Percentiles rank a stretch among this genome's conserved stretches.
Conservation (phyloP, 176 grass and related monocot genomes). For the Bothriochloa decipiens region DNA sequence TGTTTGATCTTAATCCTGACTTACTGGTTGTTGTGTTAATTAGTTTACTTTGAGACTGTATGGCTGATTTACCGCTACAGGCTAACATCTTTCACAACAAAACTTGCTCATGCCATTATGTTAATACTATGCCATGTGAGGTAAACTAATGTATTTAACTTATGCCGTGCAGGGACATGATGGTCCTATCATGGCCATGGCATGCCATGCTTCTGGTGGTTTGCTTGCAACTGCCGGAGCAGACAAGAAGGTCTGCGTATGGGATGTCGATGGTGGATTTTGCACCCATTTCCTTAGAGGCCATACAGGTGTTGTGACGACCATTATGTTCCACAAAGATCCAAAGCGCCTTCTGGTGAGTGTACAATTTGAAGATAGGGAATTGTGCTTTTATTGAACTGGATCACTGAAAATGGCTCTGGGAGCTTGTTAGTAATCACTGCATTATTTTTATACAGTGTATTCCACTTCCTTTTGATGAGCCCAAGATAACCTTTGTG, state of each 20-base stretch:
- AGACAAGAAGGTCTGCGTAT: constrained; percentile 86
- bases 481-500: constrained; percentile 18
- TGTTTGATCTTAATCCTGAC: not conserved
- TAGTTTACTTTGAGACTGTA: not conserved
- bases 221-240: constrained; percentile 93
- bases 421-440: constrained; percentile 10
- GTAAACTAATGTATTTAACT: constrained; percentile 27
- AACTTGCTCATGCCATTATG: not conserved
- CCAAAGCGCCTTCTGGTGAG: constrained; percentile 81
- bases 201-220: constrained; percentile 91
- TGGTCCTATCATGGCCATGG: constrained; percentile 92
- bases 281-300: constrained; percentile 98
- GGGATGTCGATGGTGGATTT: constrained; percentile 98
- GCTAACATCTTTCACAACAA: not conserved
- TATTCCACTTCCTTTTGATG: constrained; percentile 27
- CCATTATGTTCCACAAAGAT: constrained; percentile 85
- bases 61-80: not conserved
- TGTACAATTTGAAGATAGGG: constrained; percentile 34
- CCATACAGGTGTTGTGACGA: constrained; percentile 77
- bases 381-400: constrained; percentile 4
- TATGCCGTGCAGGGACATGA: constrained; percentile 75
- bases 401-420: not conserved
- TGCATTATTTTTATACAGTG: not conserved
- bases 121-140: not conserved
- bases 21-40: not conserved